These are phyloP conservation scores for Cyclocybe aegerita DNA, from an alignment of 768 basidiomycete species.

Conservation along the genomic window DNA sequence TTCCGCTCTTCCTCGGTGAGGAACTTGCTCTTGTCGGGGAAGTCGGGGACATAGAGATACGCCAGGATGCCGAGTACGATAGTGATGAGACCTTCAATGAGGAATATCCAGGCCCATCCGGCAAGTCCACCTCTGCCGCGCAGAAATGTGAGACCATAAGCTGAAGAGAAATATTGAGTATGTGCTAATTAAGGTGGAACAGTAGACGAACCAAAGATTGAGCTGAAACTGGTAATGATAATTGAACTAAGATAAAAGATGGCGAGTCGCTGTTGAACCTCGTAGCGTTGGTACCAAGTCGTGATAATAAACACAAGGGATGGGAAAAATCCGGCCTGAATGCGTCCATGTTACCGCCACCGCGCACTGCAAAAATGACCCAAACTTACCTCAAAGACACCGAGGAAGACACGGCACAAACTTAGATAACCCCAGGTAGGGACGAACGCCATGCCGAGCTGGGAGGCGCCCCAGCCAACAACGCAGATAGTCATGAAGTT, in stretches of 20 bases:
- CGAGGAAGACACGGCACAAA: slow-evolving; percentile 26
- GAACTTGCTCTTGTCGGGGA: slow-evolving; percentile 28
- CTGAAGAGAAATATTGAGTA: neutral
- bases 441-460: slow-evolving; percentile 32
- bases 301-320: slow-evolving; percentile 11
- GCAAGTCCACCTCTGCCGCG: slow-evolving; percentile 18
- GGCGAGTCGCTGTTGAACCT: slow-evolving; percentile 13
- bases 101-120: slow-evolving; percentile 31
- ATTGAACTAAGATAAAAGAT: slow-evolving; percentile 10
- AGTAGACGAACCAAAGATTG: neutral
- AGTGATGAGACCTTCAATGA: slow-evolving; percentile 24
- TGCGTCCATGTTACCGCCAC: neutral
- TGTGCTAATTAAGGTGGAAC: neutral
- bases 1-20: slow-evolving; percentile 27
- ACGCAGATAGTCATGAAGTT: slow-evolving; percentile 27
- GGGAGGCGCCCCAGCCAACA: slow-evolving; percentile 28
- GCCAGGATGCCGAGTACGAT: slow-evolving; percentile 21
- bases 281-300: slow-evolving; percentile 12
- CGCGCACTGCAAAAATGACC: neutral
- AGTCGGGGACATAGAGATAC: slow-evolving; percentile 24
- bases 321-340: slow-evolving; percentile 13
- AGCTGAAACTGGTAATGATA: slow-evolving; percentile 3
- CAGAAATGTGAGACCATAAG: slow-evolving; percentile 21
- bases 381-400: slow-evolving; percentile 27
- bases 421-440: slow-evolving; percentile 26